A percentile compares a stretch with the other conserved stretches of the same genome.
phyloP scores from a whole-genome alignment of 768 basidiomycete species.

The Agaricus sinodeliciosus region DNA sequence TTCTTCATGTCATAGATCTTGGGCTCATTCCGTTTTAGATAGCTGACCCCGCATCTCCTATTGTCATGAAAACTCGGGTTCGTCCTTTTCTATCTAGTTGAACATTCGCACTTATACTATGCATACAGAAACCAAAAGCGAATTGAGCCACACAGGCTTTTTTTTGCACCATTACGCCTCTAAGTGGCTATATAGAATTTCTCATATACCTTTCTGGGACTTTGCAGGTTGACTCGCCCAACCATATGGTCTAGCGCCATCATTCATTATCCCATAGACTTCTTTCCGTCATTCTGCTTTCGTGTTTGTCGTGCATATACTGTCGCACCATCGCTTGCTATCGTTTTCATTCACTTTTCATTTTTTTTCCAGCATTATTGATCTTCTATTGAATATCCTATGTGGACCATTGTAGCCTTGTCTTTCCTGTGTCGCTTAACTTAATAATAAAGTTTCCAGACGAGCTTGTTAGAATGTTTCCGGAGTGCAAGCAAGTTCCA shows the following conservation, averaged over 20 bases:
- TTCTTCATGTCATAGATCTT: not conserved
- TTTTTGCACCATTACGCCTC: not conserved
- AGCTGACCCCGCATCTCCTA: constrained; percentile 2
- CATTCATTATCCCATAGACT: not conserved
- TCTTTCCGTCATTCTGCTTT: not conserved
- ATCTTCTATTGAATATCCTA: not conserved
- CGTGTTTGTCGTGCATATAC: not conserved
- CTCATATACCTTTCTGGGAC: constrained; percentile 4
- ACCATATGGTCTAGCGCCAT: not conserved
- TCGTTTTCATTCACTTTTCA: not conserved
- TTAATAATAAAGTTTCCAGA: too few relatives aligned
- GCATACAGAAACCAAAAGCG: constrained; percentile 8
- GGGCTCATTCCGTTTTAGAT: not conserved
- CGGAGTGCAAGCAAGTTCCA: too few relatives aligned
- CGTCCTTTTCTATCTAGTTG: not conserved
- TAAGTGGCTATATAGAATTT: not conserved
- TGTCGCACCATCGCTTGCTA: not conserved
- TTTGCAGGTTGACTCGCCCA: constrained; percentile 2
- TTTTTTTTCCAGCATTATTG: not conserved
- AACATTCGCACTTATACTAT: not conserved
- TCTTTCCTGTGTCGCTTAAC: too few relatives aligned
- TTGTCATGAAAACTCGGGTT: constrained; percentile 10
- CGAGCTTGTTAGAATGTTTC: too few relatives aligned
- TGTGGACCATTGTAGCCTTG: too few relatives aligned
- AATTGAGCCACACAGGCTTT: not conserved